Conservation (phyloP, 192 early-diverging fungal species). For the Mortierella claussenii region DNA sequence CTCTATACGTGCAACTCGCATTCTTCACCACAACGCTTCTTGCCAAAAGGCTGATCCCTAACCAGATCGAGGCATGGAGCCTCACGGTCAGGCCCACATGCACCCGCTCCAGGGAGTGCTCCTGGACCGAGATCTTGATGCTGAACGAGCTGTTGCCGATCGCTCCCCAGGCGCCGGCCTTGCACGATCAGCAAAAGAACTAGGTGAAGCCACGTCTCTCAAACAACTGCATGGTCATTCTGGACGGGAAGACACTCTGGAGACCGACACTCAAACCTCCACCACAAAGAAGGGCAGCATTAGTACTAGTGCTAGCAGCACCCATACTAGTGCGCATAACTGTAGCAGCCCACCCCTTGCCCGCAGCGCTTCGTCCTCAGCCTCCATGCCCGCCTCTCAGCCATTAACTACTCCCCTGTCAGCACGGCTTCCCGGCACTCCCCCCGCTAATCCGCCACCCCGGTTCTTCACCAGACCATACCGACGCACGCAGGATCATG, state of each 20-base stretch:
- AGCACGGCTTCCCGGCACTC: constrained; percentile 24
- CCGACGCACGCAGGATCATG: constrained; percentile 30
- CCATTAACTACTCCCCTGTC: constrained; percentile 3
- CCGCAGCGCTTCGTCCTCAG: neutral
- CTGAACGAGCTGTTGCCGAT: neutral
- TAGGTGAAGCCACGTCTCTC: too few species aligned
- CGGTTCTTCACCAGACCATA: constrained; percentile 47
- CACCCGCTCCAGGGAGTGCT: neutral
- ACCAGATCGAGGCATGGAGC: constrained; percentile 49
- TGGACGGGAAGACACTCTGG: neutral
- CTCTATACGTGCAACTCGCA: neutral
- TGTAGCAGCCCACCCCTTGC: neutral
- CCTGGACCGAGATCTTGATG: constrained; percentile 3
- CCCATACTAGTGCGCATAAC: neutral
- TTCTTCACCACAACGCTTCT: neutral
- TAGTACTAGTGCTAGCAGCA: neutral
- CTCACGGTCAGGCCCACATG: constrained; percentile 28
- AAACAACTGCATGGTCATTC: neutral
- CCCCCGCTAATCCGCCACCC: constrained; percentile 36
- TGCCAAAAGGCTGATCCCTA: constrained; percentile 9
- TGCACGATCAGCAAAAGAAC: too few species aligned
- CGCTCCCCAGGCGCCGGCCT: too few species aligned
- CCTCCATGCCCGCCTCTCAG: constrained; percentile 1
- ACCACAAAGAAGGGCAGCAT: neutral
- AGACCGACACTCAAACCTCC: too few species aligned